Evolutionary conservation across 2,329 filamentous ascomycete species (phyloP).

Genomic region (Alternaria hordeiaustralica): DNA sequence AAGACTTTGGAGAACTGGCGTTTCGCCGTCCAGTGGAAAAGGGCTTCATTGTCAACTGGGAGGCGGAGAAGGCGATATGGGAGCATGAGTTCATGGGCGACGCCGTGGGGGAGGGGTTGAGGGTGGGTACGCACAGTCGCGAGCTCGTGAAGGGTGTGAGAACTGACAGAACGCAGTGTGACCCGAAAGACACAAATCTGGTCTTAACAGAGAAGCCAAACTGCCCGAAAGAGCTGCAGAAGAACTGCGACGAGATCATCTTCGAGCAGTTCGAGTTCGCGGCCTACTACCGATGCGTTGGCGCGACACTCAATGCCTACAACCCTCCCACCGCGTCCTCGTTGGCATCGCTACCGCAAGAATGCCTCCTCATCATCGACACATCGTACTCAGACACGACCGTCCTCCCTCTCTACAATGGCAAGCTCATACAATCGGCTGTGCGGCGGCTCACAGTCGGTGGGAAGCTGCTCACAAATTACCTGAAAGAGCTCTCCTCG

Average conservation of each 20-base stretch:
- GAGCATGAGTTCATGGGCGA: conserved; percentile 84
- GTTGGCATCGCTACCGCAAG: conserved; percentile 64
- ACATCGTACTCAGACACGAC: conserved; percentile 93
- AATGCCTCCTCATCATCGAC: conserved; percentile 88
- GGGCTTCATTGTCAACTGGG: conserved; percentile 96
- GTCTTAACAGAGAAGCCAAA: conserved; percentile 88
- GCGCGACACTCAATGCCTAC: conserved; percentile 79
- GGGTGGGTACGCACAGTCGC: conserved; percentile 46
- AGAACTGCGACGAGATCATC: conserved; percentile 92
- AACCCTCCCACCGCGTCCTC: conserved; percentile 59
- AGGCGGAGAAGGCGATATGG: conserved; percentile 94
- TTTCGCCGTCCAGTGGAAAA: conserved; percentile 92
- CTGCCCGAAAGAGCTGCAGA: conserved; percentile 78
- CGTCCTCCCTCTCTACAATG: conserved; percentile 82
- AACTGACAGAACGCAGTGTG: conserved; percentile 57
- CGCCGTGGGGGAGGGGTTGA: conserved; percentile 68
- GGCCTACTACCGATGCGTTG: conserved; percentile 79
- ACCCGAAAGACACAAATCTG: conserved; percentile 81
- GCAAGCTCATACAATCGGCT: conserved; percentile 78
- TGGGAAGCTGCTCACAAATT: conserved; percentile 91
- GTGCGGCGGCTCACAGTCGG: conserved; percentile 88
- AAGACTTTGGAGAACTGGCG: conserved; percentile 85
- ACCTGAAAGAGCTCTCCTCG: conserved; percentile 87
- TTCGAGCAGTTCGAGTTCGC: conserved; percentile 97
- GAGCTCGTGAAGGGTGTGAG: neutral